Evolutionary conservation across 2,329 filamentous ascomycete genomes (phyloP), one percentile per base, ranked within the genome.

Genomic region (Emergomyces pasteurianus): DNA sequence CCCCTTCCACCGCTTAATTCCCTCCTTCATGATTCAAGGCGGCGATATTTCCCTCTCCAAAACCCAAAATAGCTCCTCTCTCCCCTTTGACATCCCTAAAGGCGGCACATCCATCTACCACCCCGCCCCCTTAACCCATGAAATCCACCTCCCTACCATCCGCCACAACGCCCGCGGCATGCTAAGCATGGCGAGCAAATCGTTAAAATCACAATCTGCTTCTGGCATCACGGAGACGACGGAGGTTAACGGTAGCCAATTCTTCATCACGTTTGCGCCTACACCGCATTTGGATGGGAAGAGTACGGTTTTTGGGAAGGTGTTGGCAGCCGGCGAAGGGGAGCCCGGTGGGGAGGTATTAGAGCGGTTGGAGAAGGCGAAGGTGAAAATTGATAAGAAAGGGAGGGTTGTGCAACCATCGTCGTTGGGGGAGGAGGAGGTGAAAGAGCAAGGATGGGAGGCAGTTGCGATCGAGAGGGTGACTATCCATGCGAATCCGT

Each of bases 241-340:
- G 49, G 62, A 65, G n/a, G 69, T 75, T 34, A 85, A 85, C 64
- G 82, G 81, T 0, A 82, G 79, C 60, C 84, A 87, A 68, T 87
- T 87, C 73, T 87, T 86, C 71, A 77, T 87, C 54, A 83, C 81
- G 0, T 81, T 85, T 67, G 83, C 80, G 26, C 74, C 83, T 1
- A 82, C 84, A 16, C 78, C 83, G 60, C 84, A 86, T 77, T 72
- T 87, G 42, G 84, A 86, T 70, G 84, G 84, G 8, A 83, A 84
- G 69, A 87, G 86, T 67, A 86, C 84, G 0, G 83, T 86, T 1
- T 87, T 87, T 72, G 84, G 84, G 16, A 80, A 81, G 64, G 78
- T 87, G 21, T 71, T 87, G 65, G 75, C 74, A 58, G 49, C 79
- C 78, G 71, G 79, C 76, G 65, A 74, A 68, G n/a, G 77, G 68